A percentile compares a stretch with the other conserved stretches of the same genome.
Conservation (phyloP, 23 red algal species). For the Chondrus crispus region DNA sequence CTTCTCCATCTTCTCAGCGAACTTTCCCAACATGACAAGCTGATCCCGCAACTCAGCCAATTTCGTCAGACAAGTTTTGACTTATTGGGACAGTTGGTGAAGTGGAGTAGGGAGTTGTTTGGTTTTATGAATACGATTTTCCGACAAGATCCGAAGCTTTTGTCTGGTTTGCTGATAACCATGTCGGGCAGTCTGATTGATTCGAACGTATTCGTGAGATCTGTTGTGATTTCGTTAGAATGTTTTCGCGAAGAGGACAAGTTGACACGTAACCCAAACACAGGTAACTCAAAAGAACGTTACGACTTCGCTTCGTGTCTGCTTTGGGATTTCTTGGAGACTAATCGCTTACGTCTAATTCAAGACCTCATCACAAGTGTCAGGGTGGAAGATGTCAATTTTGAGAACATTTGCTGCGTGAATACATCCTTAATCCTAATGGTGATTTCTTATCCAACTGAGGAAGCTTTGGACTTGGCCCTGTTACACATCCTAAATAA, state of each 20-base stretch:
- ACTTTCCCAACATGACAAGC: not conserved
- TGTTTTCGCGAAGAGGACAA: constrained; percentile 73
- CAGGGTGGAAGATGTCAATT: constrained; percentile 64
- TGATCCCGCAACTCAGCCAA: not conserved
- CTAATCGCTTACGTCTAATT: constrained; percentile 45
- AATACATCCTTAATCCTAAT: constrained; percentile 70
- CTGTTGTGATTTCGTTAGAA: constrained; percentile 65
- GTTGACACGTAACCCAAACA: not conserved
- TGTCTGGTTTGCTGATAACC: constrained; percentile 21
- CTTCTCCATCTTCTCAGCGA: constrained; percentile 46
- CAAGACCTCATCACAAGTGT: constrained; percentile 64
- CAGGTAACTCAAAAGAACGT: not conserved
- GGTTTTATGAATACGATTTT: constrained; percentile 54
- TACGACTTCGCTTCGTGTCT: constrained; percentile 66
- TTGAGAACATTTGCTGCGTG: constrained; percentile 78
- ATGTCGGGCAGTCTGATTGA: constrained; percentile 64
- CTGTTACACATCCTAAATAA: constrained; percentile 8
- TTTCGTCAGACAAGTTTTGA: constrained; percentile 82
- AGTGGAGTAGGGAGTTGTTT: constrained; percentile 64
- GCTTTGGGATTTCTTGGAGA: constrained; percentile 66
- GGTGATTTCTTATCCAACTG: constrained; percentile 45
- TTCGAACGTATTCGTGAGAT: constrained; percentile 80
- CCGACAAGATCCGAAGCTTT: not conserved
- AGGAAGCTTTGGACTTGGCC: not conserved
- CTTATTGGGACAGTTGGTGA: constrained; percentile 63